These are phyloP conservation scores for Auriculariales sp. DNA, from an alignment of 768 basidiomycete genomes.

Conservation along the genomic window DNA sequence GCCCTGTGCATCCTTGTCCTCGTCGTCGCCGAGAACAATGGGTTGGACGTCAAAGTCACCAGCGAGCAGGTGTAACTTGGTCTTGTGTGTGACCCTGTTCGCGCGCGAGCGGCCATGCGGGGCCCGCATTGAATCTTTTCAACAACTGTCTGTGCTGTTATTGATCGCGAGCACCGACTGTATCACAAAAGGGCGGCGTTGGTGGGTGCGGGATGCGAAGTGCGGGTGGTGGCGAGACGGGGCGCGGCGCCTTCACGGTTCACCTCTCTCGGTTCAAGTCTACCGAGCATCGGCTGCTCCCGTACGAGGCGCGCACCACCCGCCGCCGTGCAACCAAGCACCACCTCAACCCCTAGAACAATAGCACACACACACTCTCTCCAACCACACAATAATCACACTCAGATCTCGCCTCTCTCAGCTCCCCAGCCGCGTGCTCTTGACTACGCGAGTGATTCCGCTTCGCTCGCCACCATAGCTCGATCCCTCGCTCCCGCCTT, in stretches of 20 bases:
- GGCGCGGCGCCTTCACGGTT: too few relatives aligned
- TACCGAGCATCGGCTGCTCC: too few relatives aligned
- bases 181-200: too few relatives aligned
- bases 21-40: conserved; percentile 60
- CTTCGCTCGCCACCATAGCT: conserved; percentile 85
- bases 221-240: neutral
- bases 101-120: neutral
- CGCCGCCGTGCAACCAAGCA: neutral
- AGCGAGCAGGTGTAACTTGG: conserved; percentile 69
- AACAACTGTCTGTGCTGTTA: too few relatives aligned
- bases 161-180: neutral
- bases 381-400: too few relatives aligned
- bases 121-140: too few relatives aligned
- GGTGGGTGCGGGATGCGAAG: neutral
- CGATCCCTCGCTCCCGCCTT: conserved; percentile 60
- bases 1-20: conserved; percentile 71
- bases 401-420: too few relatives aligned
- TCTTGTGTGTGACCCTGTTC: conserved; percentile 88
- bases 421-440: conserved; percentile 56
- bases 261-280: too few relatives aligned
- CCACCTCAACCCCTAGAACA: neutral
- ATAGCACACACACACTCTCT: too few relatives aligned
- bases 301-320: neutral
- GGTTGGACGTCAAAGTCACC: conserved; percentile 72
- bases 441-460: conserved; percentile 84